Evolutionary conservation across 129 eudicot species (phyloP).

Genomic region (Arctium minus): DNA sequence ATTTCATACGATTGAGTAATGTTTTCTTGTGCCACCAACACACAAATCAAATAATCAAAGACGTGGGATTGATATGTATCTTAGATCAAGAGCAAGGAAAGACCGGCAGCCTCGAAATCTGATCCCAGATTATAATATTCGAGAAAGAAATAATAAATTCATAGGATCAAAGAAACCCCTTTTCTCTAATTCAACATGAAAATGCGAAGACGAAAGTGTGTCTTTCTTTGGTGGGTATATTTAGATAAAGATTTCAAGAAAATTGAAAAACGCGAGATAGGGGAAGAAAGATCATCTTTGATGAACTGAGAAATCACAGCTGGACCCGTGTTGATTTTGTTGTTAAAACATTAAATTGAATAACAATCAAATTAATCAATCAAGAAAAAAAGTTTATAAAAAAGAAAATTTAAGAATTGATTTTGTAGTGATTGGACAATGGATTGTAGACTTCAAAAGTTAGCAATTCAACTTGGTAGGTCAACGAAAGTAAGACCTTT

Average conservation of each 20-base stretch:
- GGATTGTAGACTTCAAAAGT: slow-evolving; percentile 29
- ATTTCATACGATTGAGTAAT: slow-evolving; percentile 26
- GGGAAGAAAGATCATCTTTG: slow-evolving; percentile 14
- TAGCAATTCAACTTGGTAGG: slow-evolving; percentile 17
- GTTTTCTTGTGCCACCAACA: slow-evolving; percentile 1
- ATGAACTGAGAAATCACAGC: slow-evolving; percentile 52
- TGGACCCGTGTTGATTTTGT: slow-evolving; percentile 48
- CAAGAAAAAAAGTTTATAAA: neutral
- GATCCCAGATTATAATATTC: slow-evolving; percentile 39
- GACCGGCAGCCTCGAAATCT: slow-evolving; percentile 41
- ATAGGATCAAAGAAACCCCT: slow-evolving; percentile 34
- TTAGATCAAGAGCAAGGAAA: slow-evolving; percentile 42
- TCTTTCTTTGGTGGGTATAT: slow-evolving; percentile 11
- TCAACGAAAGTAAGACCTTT: slow-evolving; percentile 25
- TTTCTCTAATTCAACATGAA: slow-evolving; percentile 27
- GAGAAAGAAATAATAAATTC: slow-evolving; percentile 12
- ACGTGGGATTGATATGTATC: slow-evolving; percentile 16
- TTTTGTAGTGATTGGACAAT: slow-evolving; percentile 25
- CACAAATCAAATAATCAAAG: slow-evolving; percentile 14
- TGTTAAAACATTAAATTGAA: slow-evolving; percentile 30
- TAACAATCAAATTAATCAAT: slow-evolving; percentile 10
- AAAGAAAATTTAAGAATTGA: neutral
- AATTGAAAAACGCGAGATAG: slow-evolving; percentile 23
- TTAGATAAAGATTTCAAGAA: slow-evolving; percentile 22
- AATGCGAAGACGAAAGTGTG: slow-evolving; percentile 12